Base-by-base conservation (phyloP, 2,329 filamentous ascomycete genomes). In the Zymoseptoria brevis region DNA sequence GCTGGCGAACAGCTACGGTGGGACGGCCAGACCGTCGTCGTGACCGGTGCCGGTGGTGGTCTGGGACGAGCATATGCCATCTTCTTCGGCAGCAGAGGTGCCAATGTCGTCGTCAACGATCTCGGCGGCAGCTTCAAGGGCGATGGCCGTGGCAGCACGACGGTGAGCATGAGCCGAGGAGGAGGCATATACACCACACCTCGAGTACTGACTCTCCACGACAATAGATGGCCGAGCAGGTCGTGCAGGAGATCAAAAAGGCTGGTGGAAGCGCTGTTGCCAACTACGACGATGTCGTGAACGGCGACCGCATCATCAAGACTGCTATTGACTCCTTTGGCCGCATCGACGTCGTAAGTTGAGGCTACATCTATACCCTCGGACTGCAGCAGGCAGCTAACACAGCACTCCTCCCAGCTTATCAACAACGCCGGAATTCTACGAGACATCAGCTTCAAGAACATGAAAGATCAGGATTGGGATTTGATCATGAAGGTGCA, bases 391-490 rank as follows among this genome's bases (percentile, higher is more conserved):
- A 45, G 35, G n/a, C 35, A 6, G 35, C 35, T 45, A n/a, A 45
- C 16, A 24, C 16, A 13, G 16, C 16, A n/a, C 35, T 41, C 11
- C 35, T n/a, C 16, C 16, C 35, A 45, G 53, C 86, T 99, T 69
- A 87, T 99, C 78, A 99, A 99, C 83, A 99, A 97, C 74, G 94
- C 94, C 62, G 93, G 94, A 72, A 97, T 97, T 72, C 82, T 96
- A 61, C 88, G 93, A 62, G 92, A 97, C 78, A 76, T 97, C 73
- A 93, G 89, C 82, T 97, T 99, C 81, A 96, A 96, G 84, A 97
- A 97, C 79, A 95, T 97, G 84, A 94, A 88, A 75, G 94, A 99
- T 75, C 78, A 88, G 73, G 94, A 99, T 76, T 99, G 94, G 94
- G 93, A 99, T 74, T 79, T 96, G 67, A 89, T 96, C 74, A 89